Evolutionary conservation across 1,284 basidiomycete species (phyloP), one percentile per base, ranked within the genome.

Genomic region (Malassezia psittaci): DNA sequence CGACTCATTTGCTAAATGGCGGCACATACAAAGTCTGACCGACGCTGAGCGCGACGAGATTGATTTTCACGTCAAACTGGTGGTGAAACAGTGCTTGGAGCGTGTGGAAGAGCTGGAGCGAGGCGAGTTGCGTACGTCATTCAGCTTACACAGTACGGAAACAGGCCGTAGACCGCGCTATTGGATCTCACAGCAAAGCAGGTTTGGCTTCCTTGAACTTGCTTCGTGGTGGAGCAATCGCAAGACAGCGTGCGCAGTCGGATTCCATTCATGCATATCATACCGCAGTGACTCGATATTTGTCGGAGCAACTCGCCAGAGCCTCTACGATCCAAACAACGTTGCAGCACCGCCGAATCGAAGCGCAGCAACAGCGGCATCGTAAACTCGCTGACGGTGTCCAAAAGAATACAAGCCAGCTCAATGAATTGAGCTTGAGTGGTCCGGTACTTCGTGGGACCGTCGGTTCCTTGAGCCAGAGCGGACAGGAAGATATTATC

Each of bases 21-120:
- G 61, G 40, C 47, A 81, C 12, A 81, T 82, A 53, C 79, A 54
- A 2, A 79, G 84, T 68, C 79, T 93, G 13, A 83, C 82, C 21
- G 88, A 91, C 66, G 83, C 86, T 59, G 88, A 93, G 74, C 79
- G 89, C 50, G 88, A 91, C 76, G 86, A 90, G 75, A 86, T 93
- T 58, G 90, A 93, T 78, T 78, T 89, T 61, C 87, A 90, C 72
- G 85, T 88, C 29, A 83, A 85, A 59, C 80, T 88, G 56, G 84
- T 90, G 49, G 78, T 93, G 54, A 82, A 83, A 50, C 83, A 84
- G 53, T 90, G 87, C 74, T 82, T 88, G 15, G 85, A 90, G 60
- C 80, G 86, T 59, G 85, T 93, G 19, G 84, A 83, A 69, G 83
- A 86, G 76, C 84, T 93, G 79, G 89, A 93, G 70, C 78, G 79